Evolutionary conservation across 2,329 filamentous ascomycete genomes (phyloP).

Genomic region (Trichoderma pleuroti): DNA sequence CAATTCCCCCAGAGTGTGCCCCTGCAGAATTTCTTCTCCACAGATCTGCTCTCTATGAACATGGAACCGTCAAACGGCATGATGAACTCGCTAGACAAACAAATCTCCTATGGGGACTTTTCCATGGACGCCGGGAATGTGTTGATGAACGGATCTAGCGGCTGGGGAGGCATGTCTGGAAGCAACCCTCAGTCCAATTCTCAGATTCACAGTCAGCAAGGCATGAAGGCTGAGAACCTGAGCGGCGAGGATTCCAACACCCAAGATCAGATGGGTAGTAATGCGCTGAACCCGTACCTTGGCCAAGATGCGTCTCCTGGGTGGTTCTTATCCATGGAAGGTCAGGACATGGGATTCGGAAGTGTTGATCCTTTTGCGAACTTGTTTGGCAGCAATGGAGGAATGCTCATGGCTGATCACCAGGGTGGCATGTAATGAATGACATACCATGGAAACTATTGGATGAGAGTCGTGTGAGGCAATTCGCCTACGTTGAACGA

Average conservation of each 20-base stretch:
- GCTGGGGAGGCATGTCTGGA: slow-evolving; percentile 43
- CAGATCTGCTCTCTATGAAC: slow-evolving; percentile 52
- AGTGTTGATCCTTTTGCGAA: slow-evolving; percentile 48
- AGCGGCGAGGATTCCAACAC: slow-evolving; percentile 30
- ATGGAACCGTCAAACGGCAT: slow-evolving; percentile 50
- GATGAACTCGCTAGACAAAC: slow-evolving; percentile 68
- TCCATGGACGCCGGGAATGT: slow-evolving; percentile 47
- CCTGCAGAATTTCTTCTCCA: slow-evolving; percentile 44
- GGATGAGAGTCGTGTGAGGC: background rate
- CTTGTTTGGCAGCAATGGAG: slow-evolving; percentile 44
- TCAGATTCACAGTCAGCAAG: slow-evolving; percentile 28
- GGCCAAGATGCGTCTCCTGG: slow-evolving; percentile 57
- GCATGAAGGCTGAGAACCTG: slow-evolving; percentile 29
- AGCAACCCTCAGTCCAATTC: slow-evolving; percentile 27
- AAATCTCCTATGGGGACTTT: slow-evolving; percentile 74
- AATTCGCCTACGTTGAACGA: too few relatives aligned
- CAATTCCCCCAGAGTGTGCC: slow-evolving; percentile 38
- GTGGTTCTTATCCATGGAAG: slow-evolving; percentile 86
- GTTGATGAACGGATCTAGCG: slow-evolving; percentile 39
- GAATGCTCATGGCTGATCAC: slow-evolving; percentile 36
- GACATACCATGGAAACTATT: background rate
- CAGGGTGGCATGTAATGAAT: slow-evolving; percentile 8
- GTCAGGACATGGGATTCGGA: slow-evolving; percentile 44
- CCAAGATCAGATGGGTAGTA: slow-evolving; percentile 23
- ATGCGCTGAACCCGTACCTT: slow-evolving; percentile 26